Evolutionary conservation across 2,329 filamentous ascomycete genomes (phyloP).

Genomic region (Phoma herbarum): DNA sequence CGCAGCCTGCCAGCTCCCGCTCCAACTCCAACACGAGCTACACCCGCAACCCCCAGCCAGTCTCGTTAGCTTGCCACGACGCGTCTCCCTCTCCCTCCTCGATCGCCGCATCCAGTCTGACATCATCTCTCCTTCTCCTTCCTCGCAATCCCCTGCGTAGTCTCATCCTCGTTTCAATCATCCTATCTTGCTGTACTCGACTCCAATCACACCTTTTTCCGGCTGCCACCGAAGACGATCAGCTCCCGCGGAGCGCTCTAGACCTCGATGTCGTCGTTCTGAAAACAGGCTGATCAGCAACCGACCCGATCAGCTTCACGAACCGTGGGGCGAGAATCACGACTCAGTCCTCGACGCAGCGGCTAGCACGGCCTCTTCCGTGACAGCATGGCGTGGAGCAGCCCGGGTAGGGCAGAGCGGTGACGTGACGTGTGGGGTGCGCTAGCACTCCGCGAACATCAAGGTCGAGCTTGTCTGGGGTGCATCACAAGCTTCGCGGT

Average conservation of each 20-base stretch:
- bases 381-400: neutral
- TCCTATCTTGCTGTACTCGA: neutral
- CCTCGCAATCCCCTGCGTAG: neutral
- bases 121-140: neutral
- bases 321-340: slow-evolving; percentile 1
- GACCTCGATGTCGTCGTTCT: slow-evolving; percentile 7
- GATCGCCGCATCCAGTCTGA: neutral
- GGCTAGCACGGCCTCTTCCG: slow-evolving; percentile 10
- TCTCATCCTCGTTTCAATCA: slow-evolving; percentile 1
- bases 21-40: neutral
- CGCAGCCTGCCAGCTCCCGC: neutral
- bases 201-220: neutral
- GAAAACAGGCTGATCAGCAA: neutral
- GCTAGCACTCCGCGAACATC: neutral
- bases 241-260: neutral
- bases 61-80: neutral
- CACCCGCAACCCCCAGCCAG: neutral
- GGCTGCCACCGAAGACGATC: neutral
- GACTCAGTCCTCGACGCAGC: neutral
- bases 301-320: neutral
- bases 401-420: neutral
- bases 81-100: neutral
- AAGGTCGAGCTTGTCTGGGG: neutral
- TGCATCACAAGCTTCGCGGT: slow-evolving; percentile 2
- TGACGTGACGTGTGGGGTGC: slow-evolving; percentile 21